Conservation (phyloP, 768 basidiomycete genomes). For the Rhodotorula taiwanensis region DNA sequence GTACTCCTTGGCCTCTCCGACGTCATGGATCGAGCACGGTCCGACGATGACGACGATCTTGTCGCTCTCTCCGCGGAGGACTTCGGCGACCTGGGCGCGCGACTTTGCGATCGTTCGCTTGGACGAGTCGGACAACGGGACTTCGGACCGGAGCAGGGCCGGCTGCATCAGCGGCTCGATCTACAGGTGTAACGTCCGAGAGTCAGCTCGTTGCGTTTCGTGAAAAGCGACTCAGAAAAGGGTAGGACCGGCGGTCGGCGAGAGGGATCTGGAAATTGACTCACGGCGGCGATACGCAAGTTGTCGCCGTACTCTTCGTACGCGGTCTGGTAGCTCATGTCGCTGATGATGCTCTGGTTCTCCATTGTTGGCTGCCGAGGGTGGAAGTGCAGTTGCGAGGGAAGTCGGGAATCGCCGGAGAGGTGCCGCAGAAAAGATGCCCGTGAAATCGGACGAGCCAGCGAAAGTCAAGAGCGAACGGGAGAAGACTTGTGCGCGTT, state of each 20-base stretch:
- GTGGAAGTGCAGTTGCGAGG: too few relatives aligned
- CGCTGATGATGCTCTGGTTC: neutral
- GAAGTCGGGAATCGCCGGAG: too few relatives aligned
- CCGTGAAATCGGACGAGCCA: too few relatives aligned
- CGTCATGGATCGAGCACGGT: constrained; percentile 89
- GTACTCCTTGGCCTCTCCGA: constrained; percentile 63
- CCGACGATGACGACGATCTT: constrained; percentile 86
- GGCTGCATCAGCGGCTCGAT: constrained; percentile 32
- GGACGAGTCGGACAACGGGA: constrained; percentile 60
- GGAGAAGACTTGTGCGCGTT: too few relatives aligned
- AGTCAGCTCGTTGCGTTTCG: too few relatives aligned
- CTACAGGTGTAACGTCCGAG: neutral
- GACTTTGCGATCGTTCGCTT: constrained; percentile 69
- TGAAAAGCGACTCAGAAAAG: too few relatives aligned
- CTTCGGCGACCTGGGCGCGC: constrained; percentile 67
- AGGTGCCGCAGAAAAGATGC: too few relatives aligned
- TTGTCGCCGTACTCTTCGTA: constrained; percentile 36
- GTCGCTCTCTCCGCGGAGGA: constrained; percentile 76
- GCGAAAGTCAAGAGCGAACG: too few relatives aligned
- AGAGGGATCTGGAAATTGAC: too few relatives aligned
- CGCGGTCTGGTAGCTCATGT: constrained; percentile 7
- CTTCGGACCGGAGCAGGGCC: constrained; percentile 69
- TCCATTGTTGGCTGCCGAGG: too few relatives aligned
- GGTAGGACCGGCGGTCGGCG: too few relatives aligned
- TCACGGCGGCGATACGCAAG: constrained; percentile 26